These are phyloP conservation scores for Neophaeococcomyces aloes DNA, from an alignment of 2,329 filamentous ascomycete species.

Conservation along the genomic window DNA sequence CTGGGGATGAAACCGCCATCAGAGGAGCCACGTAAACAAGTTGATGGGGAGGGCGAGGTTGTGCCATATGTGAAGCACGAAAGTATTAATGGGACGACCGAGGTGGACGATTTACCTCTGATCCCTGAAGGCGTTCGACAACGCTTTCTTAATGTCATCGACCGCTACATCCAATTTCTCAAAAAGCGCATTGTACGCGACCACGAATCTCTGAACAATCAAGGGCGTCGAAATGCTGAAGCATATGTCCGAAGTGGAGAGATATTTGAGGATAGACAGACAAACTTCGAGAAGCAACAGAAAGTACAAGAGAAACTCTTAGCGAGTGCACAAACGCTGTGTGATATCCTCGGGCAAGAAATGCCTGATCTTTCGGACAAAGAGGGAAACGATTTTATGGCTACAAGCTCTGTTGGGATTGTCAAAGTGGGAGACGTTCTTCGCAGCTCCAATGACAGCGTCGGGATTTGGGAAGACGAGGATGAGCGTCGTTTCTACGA, in stretches of 20 bases:
- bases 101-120: constrained; percentile 59
- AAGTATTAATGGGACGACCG: constrained; percentile 26
- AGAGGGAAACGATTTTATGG: constrained; percentile 54
- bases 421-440: constrained; percentile 92
- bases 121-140: constrained; percentile 67
- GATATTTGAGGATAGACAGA: constrained; percentile 92
- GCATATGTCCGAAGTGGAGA: constrained; percentile 98
- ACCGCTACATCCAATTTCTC: constrained; percentile 84
- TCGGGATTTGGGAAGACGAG: constrained; percentile 97
- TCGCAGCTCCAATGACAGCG: constrained; percentile 75
- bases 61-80: constrained; percentile 33
- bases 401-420: constrained; percentile 74
- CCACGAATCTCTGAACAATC: constrained; percentile 75
- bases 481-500: constrained; percentile 97
- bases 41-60: constrained; percentile 68
- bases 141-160: constrained; percentile 75
- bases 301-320: constrained; percentile 87
- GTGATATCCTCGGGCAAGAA: constrained; percentile 75
- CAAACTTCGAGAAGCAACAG: constrained; percentile 86
- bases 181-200: constrained; percentile 81
- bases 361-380: constrained; percentile 90
- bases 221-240: constrained; percentile 90
- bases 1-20: constrained; percentile 64
- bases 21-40: constrained; percentile 69
- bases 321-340: constrained; percentile 79